Evolutionary conservation across 306 rosid species (phyloP).

Genomic region (Ceratonia siliqua): DNA sequence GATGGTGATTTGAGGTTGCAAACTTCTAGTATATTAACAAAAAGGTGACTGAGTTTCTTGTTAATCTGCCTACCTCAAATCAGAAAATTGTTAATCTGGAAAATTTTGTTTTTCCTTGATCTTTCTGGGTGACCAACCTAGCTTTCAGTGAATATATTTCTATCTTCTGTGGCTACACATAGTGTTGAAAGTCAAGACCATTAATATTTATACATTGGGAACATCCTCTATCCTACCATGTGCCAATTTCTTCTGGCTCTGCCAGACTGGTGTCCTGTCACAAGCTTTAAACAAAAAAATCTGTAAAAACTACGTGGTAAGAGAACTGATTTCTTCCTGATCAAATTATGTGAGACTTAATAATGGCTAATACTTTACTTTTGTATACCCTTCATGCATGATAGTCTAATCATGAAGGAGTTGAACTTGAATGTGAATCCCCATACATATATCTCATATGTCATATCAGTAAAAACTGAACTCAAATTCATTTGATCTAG

Average conservation of each 20-base stretch:
- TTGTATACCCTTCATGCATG: slow-evolving; percentile 7
- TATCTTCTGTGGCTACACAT: not conserved
- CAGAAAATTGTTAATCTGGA: not conserved
- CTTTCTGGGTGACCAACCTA: slow-evolving; percentile 1
- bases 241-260: not conserved
- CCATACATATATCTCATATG: not conserved
- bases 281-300: slow-evolving; percentile 12
- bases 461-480: slow-evolving; percentile 22
- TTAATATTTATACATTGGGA: not conserved
- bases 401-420: not conserved
- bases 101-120: not conserved
- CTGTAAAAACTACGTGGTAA: not conserved
- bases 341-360: slow-evolving; percentile 10
- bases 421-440: not conserved
- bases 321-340: slow-evolving; percentile 27
- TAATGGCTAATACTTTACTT: not conserved
- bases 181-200: not conserved
- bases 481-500: slow-evolving; percentile 10
- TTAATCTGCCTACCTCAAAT: slow-evolving; percentile 14
- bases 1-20: slow-evolving; percentile 5
- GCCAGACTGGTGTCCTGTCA: not conserved
- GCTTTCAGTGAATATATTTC: slow-evolving; percentile 1
- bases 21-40: not conserved
- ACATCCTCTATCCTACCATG: not conserved
- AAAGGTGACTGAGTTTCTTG: not conserved